Evolutionary conservation across 108 stramenopile species (phyloP).

Genomic region (Skeletonema tropicum): DNA sequence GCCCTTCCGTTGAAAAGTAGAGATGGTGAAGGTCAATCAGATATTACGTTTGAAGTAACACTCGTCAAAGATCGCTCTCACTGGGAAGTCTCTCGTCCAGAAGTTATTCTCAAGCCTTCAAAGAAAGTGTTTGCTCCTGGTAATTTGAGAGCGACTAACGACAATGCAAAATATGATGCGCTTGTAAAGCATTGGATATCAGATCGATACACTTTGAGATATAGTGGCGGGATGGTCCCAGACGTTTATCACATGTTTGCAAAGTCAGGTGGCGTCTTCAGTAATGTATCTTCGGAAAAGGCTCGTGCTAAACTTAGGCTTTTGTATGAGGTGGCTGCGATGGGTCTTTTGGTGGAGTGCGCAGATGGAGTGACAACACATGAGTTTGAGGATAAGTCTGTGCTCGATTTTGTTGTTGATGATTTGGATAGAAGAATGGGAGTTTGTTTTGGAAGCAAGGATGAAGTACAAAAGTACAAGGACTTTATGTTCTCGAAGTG

Average conservation of each 20-base stretch:
- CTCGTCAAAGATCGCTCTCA: slow-evolving; percentile 53
- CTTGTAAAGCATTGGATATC: slow-evolving; percentile 88
- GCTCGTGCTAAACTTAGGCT: slow-evolving; percentile 91
- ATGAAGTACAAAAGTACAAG: slow-evolving; percentile 79
- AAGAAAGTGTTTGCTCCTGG: slow-evolving; percentile 92
- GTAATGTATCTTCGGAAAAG: slow-evolving; percentile 87
- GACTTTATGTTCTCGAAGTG: slow-evolving; percentile 69
- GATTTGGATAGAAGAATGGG: slow-evolving; percentile 83
- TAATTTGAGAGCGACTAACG: slow-evolving; percentile 90
- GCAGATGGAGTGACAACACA: slow-evolving; percentile 86
- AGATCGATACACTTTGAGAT: slow-evolving; percentile 92
- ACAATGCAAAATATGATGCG: slow-evolving; percentile 83
- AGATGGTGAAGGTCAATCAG: slow-evolving; percentile 33
- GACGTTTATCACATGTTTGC: slow-evolving; percentile 91
- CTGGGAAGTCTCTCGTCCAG: slow-evolving; percentile 60
- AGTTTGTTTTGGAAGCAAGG: slow-evolving; percentile 76
- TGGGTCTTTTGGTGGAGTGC: slow-evolving; percentile 88
- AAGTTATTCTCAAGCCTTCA: slow-evolving; percentile 43
- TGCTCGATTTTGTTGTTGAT: slow-evolving; percentile 79
- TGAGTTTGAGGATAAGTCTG: slow-evolving; percentile 76
- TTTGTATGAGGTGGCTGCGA: slow-evolving; percentile 93
- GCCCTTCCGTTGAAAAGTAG: slow-evolving; percentile 71
- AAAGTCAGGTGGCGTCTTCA: slow-evolving; percentile 87
- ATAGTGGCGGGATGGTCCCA: slow-evolving; percentile 86
- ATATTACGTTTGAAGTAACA: slow-evolving; percentile 67